A percentile compares a stretch with the other conserved stretches of the same genome.
These are phyloP conservation scores for Casuarina cunninghamiana DNA, from an alignment of 306 rosid species.

Conservation along the genomic window DNA sequence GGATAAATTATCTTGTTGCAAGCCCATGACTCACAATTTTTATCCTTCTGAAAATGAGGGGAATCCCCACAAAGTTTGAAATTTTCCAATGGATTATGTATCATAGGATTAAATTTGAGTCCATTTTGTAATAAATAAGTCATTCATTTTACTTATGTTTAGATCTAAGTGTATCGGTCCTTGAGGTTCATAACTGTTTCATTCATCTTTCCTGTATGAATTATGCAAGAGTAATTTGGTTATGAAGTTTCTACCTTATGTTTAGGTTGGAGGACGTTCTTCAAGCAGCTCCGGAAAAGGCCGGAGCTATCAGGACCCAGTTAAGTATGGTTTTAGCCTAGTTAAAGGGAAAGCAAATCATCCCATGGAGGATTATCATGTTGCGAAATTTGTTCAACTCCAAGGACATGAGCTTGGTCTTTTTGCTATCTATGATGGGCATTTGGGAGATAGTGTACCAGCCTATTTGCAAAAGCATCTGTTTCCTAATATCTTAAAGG, in stretches of 20 bases:
- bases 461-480: conserved; percentile 78
- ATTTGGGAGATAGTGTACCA: conserved; percentile 80
- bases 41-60: not conserved
- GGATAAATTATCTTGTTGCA: not conserved
- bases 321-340: conserved; percentile 80
- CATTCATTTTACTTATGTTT: not conserved
- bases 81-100: not conserved
- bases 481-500: conserved; percentile 73
- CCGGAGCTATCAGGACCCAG: conserved; percentile 55
- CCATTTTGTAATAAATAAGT: not conserved
- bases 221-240: conserved; percentile 1
- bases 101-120: not conserved
- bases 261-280: conserved; percentile 74
- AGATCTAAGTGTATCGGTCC: not conserved
- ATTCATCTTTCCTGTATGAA: not conserved
- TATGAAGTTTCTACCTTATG: conserved; percentile 16
- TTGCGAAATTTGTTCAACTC: conserved; percentile 56
- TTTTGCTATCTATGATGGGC: conserved; percentile 87
- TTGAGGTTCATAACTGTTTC: not conserved
- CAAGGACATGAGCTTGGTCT: conserved; percentile 72
- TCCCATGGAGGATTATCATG: conserved; percentile 90
- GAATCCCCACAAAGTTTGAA: not conserved
- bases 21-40: not conserved
- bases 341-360: conserved; percentile 90
- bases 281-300: conserved; percentile 81